These are phyloP conservation scores for Diaporthe helianthi DNA, from an alignment of 2,329 filamentous ascomycete genomes.

Conservation along the genomic window DNA sequence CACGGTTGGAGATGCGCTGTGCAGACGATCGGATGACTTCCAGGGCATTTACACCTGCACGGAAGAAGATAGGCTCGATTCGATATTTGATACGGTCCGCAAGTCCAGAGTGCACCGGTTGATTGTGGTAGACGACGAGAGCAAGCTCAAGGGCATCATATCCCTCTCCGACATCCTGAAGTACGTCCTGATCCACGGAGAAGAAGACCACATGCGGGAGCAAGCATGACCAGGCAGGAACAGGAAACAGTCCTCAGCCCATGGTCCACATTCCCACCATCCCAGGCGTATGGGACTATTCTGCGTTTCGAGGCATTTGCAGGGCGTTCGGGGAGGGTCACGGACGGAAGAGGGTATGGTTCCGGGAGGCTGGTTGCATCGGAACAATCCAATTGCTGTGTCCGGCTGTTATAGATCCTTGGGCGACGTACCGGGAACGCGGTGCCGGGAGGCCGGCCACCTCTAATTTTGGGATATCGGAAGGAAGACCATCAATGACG, in stretches of 20 bases:
- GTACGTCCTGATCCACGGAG: constrained; percentile 85
- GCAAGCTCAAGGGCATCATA: constrained; percentile 84
- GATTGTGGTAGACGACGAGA: constrained; percentile 90
- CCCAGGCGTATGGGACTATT: constrained; percentile 16
- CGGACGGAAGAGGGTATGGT: constrained; percentile 26
- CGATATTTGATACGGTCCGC: constrained; percentile 95
- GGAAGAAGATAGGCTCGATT: constrained; percentile 88
- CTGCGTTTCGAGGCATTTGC: constrained; percentile 36
- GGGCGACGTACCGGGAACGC: constrained; percentile 6
- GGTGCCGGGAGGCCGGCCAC: constrained; percentile 14
- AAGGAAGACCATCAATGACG: constrained; percentile 5
- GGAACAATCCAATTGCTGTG: constrained; percentile 27
- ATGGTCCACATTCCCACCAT: constrained; percentile 12
- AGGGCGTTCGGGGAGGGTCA: constrained; percentile 33
- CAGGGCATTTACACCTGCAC: constrained; percentile 97
- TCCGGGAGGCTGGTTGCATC: constrained; percentile 32
- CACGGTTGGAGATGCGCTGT: constrained; percentile 86
- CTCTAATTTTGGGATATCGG: constrained; percentile 27
- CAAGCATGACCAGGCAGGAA: constrained; percentile 30
- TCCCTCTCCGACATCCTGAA: constrained; percentile 96
- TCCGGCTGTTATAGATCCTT: constrained; percentile 26
- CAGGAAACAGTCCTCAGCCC: constrained; percentile 21
- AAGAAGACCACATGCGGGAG: constrained; percentile 58
- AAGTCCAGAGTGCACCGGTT: constrained; percentile 93
- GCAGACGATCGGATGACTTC: constrained; percentile 88